A percentile compares a stretch with the other conserved stretches of the same genome.
Conservation (phyloP, 805 yeast species). For the Suhomyces sp. region DNA sequence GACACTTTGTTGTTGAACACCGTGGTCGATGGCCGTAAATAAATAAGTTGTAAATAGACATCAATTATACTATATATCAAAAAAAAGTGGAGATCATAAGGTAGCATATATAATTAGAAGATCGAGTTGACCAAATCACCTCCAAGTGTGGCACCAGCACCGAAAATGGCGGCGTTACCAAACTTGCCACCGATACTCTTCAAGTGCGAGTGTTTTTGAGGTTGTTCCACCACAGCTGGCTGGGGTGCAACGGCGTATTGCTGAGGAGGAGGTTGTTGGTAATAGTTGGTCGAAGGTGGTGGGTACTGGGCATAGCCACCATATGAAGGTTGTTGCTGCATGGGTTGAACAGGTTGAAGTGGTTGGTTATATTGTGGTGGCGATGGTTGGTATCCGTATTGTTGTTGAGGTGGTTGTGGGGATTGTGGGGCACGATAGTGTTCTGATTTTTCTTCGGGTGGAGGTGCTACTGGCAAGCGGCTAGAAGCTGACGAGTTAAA, state of each 20-base stretch:
- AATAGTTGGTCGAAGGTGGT: conserved; percentile 49
- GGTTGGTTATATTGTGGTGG: conserved; percentile 16
- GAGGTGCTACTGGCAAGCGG: conserved; percentile 12
- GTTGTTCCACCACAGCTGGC: conserved; percentile 22
- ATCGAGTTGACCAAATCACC: conserved; percentile 74
- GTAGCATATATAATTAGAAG: conserved; percentile 25
- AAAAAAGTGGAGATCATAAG: neutral
- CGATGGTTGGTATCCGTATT: conserved; percentile 13
- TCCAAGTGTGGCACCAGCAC: conserved; percentile 96
- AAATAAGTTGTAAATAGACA: conserved; percentile 9
- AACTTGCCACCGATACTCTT: conserved; percentile 74
- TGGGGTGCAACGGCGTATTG: conserved; percentile 9
- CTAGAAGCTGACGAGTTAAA: conserved; percentile 11
- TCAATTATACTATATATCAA: neutral
- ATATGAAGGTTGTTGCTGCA: conserved; percentile 28
- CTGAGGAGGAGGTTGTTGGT: conserved; percentile 26
- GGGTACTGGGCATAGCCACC: conserved; percentile 46
- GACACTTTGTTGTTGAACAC: conserved; percentile 91
- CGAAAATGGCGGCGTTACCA: conserved; percentile 91
- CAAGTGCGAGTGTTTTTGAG: conserved; percentile 27
- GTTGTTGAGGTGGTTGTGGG: conserved; percentile 9
- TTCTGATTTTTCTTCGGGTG: conserved; percentile 14
- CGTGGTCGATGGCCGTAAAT: conserved; percentile 68
- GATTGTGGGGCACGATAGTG: conserved; percentile 15
- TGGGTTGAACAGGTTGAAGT: conserved; percentile 8